Conservation (phyloP, 257 asterid species). For the Nicotiana noctiflora region DNA sequence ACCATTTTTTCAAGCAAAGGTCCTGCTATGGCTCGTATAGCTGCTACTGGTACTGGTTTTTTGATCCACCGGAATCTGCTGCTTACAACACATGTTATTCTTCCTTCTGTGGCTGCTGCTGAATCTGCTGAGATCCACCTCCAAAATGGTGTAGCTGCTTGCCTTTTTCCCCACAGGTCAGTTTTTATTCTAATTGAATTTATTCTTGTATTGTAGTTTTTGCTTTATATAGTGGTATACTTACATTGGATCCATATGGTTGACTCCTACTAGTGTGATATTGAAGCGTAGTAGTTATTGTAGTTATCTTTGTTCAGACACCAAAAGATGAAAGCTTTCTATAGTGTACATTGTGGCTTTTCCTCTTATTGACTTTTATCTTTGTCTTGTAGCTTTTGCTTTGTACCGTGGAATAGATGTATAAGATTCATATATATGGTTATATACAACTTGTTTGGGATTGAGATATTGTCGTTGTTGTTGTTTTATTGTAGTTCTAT, state of each 20-base stretch:
- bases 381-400: too few relatives aligned
- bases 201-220: background rate
- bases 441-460: background rate
- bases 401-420: too few relatives aligned
- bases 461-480: background rate
- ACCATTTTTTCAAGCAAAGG: conserved; percentile 68
- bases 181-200: background rate
- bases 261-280: background rate
- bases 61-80: conserved; percentile 92
- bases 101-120: conserved; percentile 77
- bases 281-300: background rate
- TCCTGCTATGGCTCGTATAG: conserved; percentile 69
- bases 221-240: background rate
- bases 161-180: conserved; percentile 88
- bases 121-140: conserved; percentile 95
- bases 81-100: conserved; percentile 76
- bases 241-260: background rate
- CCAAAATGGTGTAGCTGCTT: conserved; percentile 59
- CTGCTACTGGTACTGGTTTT: conserved; percentile 68
- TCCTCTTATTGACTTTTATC: background rate
- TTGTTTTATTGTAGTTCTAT: background rate
- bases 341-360: conserved; percentile 3
- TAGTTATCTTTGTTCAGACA: background rate
- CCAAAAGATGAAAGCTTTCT: background rate
- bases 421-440: background rate